A percentile compares a stretch with the other conserved stretches of the same genome.
Evolutionary conservation across 768 basidiomycete species (phyloP).

Genomic region (Mycena metata): DNA sequence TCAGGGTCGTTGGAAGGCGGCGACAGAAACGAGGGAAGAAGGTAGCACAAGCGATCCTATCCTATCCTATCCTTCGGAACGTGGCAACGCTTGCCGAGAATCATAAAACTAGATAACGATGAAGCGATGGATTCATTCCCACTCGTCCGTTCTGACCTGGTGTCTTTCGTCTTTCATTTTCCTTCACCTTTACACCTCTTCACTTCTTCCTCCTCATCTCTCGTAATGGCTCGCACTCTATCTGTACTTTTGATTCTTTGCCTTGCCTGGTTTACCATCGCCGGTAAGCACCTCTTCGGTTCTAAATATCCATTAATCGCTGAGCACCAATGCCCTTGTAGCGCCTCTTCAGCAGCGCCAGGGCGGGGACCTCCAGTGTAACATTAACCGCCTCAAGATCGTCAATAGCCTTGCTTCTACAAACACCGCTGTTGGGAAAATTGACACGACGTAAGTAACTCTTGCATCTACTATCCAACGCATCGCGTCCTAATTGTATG

Average conservation of each 20-base stretch:
- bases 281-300: constrained; percentile 14
- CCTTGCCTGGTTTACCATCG: constrained; percentile 18
- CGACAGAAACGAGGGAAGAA: too few species aligned
- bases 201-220: constrained; percentile 13
- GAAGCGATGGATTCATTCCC: constrained; percentile 25
- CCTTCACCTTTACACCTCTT: constrained; percentile 14
- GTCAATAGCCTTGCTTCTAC: constrained; percentile 41
- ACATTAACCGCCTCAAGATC: constrained; percentile 42
- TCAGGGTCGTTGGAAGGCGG: too few species aligned
- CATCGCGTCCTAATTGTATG: constrained; percentile 1
- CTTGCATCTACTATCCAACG: constrained; percentile 10
- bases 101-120: constrained; percentile 14
- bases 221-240: constrained; percentile 39
- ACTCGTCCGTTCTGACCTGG: constrained; percentile 27
- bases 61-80: constrained; percentile 10
- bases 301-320: constrained; percentile 20
- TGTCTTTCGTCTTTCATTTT: constrained; percentile 29
- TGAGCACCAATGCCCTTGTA: constrained; percentile 10
- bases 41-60: too few species aligned
- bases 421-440: constrained; percentile 38
- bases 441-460: constrained; percentile 32
- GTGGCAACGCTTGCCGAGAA: constrained; percentile 11
- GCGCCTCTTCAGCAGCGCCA: constrained; percentile 25
- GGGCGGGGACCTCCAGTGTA: constrained; percentile 37
- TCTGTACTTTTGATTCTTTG: constrained; percentile 27